Evolutionary conservation across 257 asterid genomes (phyloP).

Genomic region (Fraxinus cuspidata): DNA sequence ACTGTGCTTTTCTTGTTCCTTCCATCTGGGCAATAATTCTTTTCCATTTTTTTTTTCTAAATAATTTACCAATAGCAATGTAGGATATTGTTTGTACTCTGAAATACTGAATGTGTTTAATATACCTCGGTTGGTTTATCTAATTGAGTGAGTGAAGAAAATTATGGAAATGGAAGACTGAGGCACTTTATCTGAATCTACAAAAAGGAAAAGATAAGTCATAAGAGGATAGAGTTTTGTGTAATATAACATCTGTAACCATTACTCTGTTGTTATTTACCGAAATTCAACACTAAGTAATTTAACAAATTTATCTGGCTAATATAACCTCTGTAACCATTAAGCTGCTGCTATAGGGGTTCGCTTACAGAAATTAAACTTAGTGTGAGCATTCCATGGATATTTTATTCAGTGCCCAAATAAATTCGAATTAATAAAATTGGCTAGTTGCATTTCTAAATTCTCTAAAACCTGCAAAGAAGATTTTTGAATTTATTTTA

Average conservation of each 20-base stretch:
- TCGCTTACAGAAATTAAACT: background rate
- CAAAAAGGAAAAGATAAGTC: background rate
- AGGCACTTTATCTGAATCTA: background rate
- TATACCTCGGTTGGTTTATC: background rate
- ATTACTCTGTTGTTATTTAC: background rate
- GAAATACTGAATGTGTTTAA: background rate
- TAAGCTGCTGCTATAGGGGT: background rate
- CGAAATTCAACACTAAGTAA: background rate
- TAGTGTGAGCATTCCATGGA: background rate
- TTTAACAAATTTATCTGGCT: background rate
- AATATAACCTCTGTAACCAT: background rate
- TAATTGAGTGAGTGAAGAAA: background rate
- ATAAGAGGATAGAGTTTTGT: background rate
- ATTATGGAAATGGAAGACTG: too few species aligned
- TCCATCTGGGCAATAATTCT: background rate
- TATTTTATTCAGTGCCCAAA: background rate
- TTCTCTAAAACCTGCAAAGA: slow-evolving; percentile 4
- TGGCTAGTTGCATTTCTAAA: background rate
- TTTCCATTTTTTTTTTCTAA: too few species aligned
- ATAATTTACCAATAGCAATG: too few species aligned
- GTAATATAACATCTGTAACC: background rate
- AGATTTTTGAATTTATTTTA: background rate
- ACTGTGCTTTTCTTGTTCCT: background rate
- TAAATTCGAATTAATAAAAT: too few species aligned
- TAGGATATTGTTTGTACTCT: background rate